Percentiles rank a stretch among this genome's conserved stretches.
These are phyloP conservation scores for Podospora pseudopauciseta DNA, from an alignment of 495 filamentous ascomycete genomes.

Conservation along the genomic window DNA sequence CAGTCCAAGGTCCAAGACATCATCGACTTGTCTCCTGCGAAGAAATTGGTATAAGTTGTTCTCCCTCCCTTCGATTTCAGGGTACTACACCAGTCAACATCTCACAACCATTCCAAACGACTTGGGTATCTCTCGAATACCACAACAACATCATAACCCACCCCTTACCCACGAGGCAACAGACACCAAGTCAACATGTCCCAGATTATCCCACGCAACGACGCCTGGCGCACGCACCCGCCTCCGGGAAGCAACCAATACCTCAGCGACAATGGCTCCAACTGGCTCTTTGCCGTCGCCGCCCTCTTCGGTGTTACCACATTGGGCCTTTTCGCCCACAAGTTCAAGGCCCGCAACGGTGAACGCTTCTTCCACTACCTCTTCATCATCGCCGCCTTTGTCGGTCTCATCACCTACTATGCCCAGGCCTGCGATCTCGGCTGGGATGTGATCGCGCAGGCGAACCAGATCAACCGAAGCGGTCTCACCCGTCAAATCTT, in stretches of 20 bases:
- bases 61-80: neutral
- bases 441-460: slow-evolving; percentile 32
- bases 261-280: slow-evolving; percentile 43
- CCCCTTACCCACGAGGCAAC: neutral
- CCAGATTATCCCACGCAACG: slow-evolving; percentile 33
- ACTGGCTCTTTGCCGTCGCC: slow-evolving; percentile 47
- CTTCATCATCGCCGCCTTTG: slow-evolving; percentile 46
- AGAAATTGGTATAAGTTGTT: neutral
- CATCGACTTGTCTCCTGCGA: neutral
- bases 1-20: neutral
- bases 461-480: slow-evolving; percentile 29
- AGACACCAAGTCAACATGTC: slow-evolving; percentile 16
- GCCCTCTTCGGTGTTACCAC: slow-evolving; percentile 40
- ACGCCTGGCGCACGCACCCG: slow-evolving; percentile 44
- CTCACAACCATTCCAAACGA: neutral
- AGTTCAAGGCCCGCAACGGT: slow-evolving; percentile 38
- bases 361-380: slow-evolving; percentile 55
- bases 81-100: neutral
- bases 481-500: slow-evolving; percentile 44
- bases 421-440: slow-evolving; percentile 45
- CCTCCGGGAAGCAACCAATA: slow-evolving; percentile 30
- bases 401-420: slow-evolving; percentile 46
- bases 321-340: slow-evolving; percentile 37
- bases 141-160: neutral
- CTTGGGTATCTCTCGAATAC: neutral